Evolutionary conservation across 352 stramenopile species (phyloP), one percentile per base, ranked within the genome.

Genomic region (Thalassiosira pacifica): DNA sequence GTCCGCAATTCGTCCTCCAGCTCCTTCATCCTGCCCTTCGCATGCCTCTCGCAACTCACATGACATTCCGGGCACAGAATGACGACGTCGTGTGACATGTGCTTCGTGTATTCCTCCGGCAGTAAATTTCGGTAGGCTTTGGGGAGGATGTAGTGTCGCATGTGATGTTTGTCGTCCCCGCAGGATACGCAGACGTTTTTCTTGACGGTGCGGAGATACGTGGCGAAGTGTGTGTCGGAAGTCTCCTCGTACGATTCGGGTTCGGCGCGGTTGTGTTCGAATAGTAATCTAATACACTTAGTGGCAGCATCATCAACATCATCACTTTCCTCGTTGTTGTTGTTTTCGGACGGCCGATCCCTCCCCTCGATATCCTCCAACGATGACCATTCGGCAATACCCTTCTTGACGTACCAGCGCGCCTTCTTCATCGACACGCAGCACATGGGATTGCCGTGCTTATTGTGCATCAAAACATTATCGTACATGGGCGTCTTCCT

Each of bases 401-500:
- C 57, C 59, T 93, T 95, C 11, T 69, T 63, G 57, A 94, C 77
- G 67, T 95, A 95, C 91, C 91, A 95, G 18, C 77, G 80, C 1
- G 88, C 91, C 71, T 95, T 95, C 77, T 95, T 93, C 10, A 84
- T 72, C 4, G 86, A 90, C 79, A 94, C 91, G 18, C 83, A 91
- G 57, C 85, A 89, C 10, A 95, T 70, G 16, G 89, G 22, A 22
- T 76, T 32, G 60, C 79, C 72, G 32, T 90, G 48, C 2, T 83
- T 82, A 78, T 82, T 70, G 18, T 91, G 74, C 91, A 94, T 94
- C 70, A 85, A 74, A 26, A 94, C 90, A 67, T 94, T 94, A 37
- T 94, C 91, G 59, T 94, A 94, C 81, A 94, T 90, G 4, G 87
- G 87, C 53, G 87, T 90, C 65, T 94, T 94, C 87, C 91, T 90